Evolutionary conservation across 805 yeast species (phyloP).

Genomic region (Ogataea polymorpha): DNA sequence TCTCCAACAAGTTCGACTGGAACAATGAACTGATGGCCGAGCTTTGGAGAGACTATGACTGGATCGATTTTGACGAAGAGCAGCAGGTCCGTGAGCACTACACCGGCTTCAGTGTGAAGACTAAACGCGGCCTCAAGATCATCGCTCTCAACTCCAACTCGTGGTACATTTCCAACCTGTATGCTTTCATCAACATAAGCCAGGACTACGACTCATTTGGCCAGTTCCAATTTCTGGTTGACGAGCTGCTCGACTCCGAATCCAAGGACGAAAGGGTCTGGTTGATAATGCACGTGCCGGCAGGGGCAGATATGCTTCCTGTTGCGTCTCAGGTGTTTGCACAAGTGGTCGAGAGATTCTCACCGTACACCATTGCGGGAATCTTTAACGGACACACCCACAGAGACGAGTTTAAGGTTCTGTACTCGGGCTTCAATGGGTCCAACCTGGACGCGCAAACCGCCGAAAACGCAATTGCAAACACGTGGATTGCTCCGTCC

Average conservation of each 20-base stretch:
- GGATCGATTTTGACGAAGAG: constrained; percentile 39
- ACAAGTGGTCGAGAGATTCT: constrained; percentile 61
- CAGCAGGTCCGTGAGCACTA: constrained; percentile 46
- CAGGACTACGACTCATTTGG: constrained; percentile 59
- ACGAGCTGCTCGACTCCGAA: constrained; percentile 63
- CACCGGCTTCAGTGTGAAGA: constrained; percentile 57
- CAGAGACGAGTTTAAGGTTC: constrained; percentile 60
- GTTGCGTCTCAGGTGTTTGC: constrained; percentile 53
- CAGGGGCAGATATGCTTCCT: constrained; percentile 59
- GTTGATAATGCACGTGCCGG: constrained; percentile 69
- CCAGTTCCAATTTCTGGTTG: constrained; percentile 55
- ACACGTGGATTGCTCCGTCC: constrained; percentile 66
- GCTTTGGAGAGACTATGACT: constrained; percentile 44
- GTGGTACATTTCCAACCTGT: constrained; percentile 62
- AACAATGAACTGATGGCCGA: constrained; percentile 47
- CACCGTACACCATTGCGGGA: constrained; percentile 66
- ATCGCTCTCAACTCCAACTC: constrained; percentile 65
- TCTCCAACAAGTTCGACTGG: constrained; percentile 40
- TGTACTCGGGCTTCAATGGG: constrained; percentile 47
- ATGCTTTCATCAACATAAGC: constrained; percentile 49
- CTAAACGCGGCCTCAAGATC: constrained; percentile 55
- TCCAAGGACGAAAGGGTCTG: constrained; percentile 60
- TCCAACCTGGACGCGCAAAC: constrained; percentile 29
- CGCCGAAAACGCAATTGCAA: constrained; percentile 45
- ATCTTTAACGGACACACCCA: constrained; percentile 73